These are phyloP conservation scores for Lipomyces anomalus DNA, from an alignment of 805 yeast genomes.

Conservation along the genomic window DNA sequence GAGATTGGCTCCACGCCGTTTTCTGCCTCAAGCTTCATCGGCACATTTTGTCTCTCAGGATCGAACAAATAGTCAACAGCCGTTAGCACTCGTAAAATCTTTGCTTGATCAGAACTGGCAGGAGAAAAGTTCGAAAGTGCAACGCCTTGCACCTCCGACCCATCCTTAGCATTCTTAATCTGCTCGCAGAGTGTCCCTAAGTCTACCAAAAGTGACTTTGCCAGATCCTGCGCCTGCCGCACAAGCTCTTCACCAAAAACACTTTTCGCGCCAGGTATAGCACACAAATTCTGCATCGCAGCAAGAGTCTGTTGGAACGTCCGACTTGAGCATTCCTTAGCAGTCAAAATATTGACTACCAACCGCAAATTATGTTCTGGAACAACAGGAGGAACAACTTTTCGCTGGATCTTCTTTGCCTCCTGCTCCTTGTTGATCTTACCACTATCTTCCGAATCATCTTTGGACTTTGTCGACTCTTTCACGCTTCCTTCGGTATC, in stretches of 20 bases:
- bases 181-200: conserved; percentile 46
- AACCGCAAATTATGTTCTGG: conserved; percentile 56
- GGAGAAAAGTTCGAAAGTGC: conserved; percentile 65
- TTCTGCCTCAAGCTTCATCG: conserved; percentile 21
- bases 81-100: conserved; percentile 75
- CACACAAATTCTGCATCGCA: conserved; percentile 69
- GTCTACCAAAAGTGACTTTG: conserved; percentile 50
- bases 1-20: conserved; percentile 36
- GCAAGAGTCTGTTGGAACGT: conserved; percentile 80
- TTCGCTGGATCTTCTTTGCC: conserved; percentile 6
- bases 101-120: conserved; percentile 81
- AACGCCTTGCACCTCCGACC: conserved; percentile 47
- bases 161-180: conserved; percentile 37
- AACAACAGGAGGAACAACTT: conserved; percentile 52
- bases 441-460: neutral
- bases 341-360: conserved; percentile 60
- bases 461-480: neutral
- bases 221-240: conserved; percentile 54
- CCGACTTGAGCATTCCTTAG: conserved; percentile 78
- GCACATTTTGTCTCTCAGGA: conserved; percentile 29
- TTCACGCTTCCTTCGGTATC: conserved; percentile 7
- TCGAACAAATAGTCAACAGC: conserved; percentile 80
- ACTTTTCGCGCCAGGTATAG: conserved; percentile 53
- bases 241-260: conserved; percentile 66
- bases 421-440: conserved; percentile 2